Base-by-base conservation (phyloP, 176 grass and related monocot genomes). In the Leersia perrieri region DNA sequence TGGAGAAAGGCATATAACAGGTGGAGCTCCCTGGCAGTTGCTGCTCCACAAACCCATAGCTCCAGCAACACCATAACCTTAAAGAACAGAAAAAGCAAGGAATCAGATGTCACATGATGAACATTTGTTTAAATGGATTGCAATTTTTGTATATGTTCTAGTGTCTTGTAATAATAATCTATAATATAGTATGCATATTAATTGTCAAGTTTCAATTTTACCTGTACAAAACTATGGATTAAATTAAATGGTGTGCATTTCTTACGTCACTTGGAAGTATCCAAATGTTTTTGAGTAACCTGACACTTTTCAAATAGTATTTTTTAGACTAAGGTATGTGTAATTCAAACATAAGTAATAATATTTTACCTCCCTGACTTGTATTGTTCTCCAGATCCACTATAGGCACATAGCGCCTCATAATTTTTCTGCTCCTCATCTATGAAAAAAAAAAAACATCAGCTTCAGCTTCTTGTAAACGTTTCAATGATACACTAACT, bases 1-100 rank as follows among this genome's bases (percentile, higher is more conserved):
- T 22, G 60, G 81, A 57, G 70, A 83, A 55, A 67, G 20, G 62
- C 1, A 47, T 85, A 70, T 70, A 31, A 69, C 63, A 61, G 51
- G 47, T 85, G 8, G 36, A 63, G 69, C 23, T 36, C 22, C 69
- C 47, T 35, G 20, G 20, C 27, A 51, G 55, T 71, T 61, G 20
- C 20, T 77, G 33, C 74, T 29, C 26, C 2, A 13, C 12, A 9
- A 38, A 35, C 18, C 12, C 57, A n/a, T 57, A 47, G 42, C 55
- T 40, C 41, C 73, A 31, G 42, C 31, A 66, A 36, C 81, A 65
- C 16, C 35, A 72, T 2, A 10, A 16, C 51, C 35, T 81, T 42
- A 12, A 29, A 23, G 39, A 25, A 42, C 11, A 62, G 29, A 20
- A 34, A 62, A 72, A 62, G 38, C 51, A 70, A 20, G 47, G 23